These are phyloP conservation scores for Flaveria sonorensis DNA, from an alignment of 129 eudicot genomes.

Conservation along the genomic window DNA sequence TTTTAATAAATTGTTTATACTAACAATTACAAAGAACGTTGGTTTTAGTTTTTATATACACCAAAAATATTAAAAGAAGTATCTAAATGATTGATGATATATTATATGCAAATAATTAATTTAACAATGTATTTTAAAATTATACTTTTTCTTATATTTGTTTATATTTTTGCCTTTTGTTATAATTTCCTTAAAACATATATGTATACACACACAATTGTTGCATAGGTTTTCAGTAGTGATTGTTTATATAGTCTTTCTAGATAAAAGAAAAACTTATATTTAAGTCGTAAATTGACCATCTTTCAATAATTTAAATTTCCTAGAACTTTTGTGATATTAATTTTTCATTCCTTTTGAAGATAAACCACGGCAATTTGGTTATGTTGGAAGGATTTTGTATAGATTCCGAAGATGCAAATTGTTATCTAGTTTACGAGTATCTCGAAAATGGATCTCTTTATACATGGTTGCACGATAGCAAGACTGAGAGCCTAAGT, in stretches of 20 bases:
- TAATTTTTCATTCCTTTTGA: slow-evolving; percentile 6
- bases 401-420: slow-evolving; percentile 77
- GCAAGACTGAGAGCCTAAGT: slow-evolving; percentile 37
- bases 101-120: not conserved
- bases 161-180: too few species aligned
- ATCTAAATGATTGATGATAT: not conserved
- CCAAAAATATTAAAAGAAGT: not conserved
- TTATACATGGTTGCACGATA: slow-evolving; percentile 59
- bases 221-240: not conserved
- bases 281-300: not conserved
- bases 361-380: slow-evolving; percentile 96
- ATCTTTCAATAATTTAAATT: too few species aligned
- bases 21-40: not conserved
- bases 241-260: not conserved
- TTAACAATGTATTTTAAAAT: not conserved
- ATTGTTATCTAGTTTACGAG: slow-evolving; percentile 85
- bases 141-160: too few species aligned
- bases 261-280: not conserved
- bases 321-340: not conserved
- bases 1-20: not conserved
- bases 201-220: too few species aligned
- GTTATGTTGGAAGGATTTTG: slow-evolving; percentile 95
- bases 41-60: not conserved
- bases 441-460: slow-evolving; percentile 88
- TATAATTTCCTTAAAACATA: too few species aligned